Percentiles rank a stretch among this genome's conserved stretches.
These are phyloP conservation scores for Harrya chromipes DNA, from an alignment of 768 basidiomycete genomes.

Conservation along the genomic window DNA sequence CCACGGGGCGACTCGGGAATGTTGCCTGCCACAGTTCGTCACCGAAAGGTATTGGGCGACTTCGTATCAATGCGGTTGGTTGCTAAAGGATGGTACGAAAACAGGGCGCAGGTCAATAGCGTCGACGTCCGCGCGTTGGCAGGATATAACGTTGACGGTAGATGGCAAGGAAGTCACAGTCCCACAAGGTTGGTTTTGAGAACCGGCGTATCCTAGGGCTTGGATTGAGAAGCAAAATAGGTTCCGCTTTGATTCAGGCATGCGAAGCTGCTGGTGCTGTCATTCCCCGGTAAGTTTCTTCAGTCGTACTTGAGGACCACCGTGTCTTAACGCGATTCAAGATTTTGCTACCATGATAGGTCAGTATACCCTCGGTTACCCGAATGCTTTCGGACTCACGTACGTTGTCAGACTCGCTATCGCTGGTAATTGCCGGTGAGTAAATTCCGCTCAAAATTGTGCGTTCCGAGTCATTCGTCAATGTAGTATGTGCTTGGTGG, in stretches of 20 bases:
- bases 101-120: conserved; percentile 61
- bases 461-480: conserved; percentile 3
- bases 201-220: conserved; percentile 1
- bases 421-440: conserved; percentile 95
- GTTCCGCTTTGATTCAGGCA: conserved; percentile 94
- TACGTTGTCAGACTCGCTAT: conserved; percentile 71
- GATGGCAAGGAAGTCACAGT: conserved; percentile 98
- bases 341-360: conserved; percentile 88
- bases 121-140: conserved; percentile 61
- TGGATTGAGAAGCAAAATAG: conserved; percentile 36
- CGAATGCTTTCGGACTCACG: conserved; percentile 1
- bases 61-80: not conserved
- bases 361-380: conserved; percentile 26
- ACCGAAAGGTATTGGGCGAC: conserved; percentile 27
- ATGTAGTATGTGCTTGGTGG: conserved; percentile 93
- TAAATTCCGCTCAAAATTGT: conserved; percentile 8
- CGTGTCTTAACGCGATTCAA: conserved; percentile 29
- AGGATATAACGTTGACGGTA: conserved; percentile 88
- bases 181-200: conserved; percentile 73
- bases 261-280: conserved; percentile 86
- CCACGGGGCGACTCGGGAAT: conserved; percentile 69
- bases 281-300: conserved; percentile 63
- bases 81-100: conserved; percentile 6
- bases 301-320: not conserved
- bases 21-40: conserved; percentile 44